Evolutionary conservation across 805 yeast genomes (phyloP).

Genomic region (Saccharomycopsis lassenensis): DNA sequence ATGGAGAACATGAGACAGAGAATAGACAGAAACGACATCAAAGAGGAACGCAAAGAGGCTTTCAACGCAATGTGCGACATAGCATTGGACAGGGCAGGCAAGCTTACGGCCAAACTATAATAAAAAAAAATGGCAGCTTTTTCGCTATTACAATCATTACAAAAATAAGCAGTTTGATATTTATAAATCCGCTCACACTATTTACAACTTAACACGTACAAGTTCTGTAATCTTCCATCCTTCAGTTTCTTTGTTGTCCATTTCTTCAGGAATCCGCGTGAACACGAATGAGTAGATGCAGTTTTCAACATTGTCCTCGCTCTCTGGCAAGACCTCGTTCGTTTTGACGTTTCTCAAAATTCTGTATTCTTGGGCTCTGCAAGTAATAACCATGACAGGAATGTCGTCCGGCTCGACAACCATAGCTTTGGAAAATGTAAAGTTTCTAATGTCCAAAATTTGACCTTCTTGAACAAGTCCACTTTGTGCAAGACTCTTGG

Average conservation of each 20-base stretch:
- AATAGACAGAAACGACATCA: conserved; percentile 44
- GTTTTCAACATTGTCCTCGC: conserved; percentile 84
- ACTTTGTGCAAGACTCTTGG: conserved; percentile 85
- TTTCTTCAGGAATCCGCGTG: conserved; percentile 85
- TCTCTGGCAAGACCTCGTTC: conserved; percentile 92
- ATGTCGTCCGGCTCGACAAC: conserved; percentile 79
- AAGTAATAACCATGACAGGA: conserved; percentile 87
- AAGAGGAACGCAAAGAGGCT: conserved; percentile 51
- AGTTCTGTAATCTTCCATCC: conserved; percentile 97
- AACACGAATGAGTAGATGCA: conserved; percentile 95
- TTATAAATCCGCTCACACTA: too few relatives aligned
- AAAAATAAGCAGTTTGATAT: too few relatives aligned
- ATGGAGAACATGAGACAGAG: conserved; percentile 52
- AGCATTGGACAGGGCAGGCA: conserved; percentile 66
- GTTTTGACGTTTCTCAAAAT: conserved; percentile 82
- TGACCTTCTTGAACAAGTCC: conserved; percentile 85
- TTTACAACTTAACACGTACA: conserved; percentile 87
- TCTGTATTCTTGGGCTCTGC: conserved; percentile 94
- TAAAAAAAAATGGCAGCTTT: too few relatives aligned
- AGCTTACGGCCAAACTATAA: too few relatives aligned
- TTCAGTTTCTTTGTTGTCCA: conserved; percentile 82
- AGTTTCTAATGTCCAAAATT: conserved; percentile 89
- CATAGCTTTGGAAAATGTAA: conserved; percentile 83
- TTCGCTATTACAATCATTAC: too few relatives aligned
- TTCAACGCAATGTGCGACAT: conserved; percentile 88